Evolutionary conservation across 2,329 filamentous ascomycete species (phyloP).

Genomic region (Shiraia bambusicola): DNA sequence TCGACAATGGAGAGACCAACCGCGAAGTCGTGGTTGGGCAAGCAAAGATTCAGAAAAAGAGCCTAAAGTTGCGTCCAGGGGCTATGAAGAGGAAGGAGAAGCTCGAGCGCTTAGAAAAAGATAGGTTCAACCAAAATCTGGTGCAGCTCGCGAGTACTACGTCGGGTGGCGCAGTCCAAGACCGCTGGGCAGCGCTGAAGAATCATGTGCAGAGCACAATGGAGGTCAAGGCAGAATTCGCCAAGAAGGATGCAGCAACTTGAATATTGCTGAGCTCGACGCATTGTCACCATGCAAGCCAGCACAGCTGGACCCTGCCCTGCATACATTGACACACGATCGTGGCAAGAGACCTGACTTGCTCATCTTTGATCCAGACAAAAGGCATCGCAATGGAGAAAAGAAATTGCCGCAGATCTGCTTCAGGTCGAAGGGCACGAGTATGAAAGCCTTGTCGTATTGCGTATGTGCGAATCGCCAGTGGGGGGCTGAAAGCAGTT

Average conservation of each 20-base stretch:
- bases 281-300: too few relatives aligned
- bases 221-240: slow-evolving; percentile 82
- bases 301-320: too few relatives aligned
- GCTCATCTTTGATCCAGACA: too few relatives aligned
- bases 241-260: slow-evolving; percentile 12
- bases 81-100: slow-evolving; percentile 81
- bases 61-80: slow-evolving; percentile 65
- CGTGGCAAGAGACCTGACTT: too few relatives aligned
- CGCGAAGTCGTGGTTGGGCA: slow-evolving; percentile 45
- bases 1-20: slow-evolving; percentile 43
- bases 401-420: too few relatives aligned
- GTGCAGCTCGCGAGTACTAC: slow-evolving; percentile 63
- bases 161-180: slow-evolving; percentile 24
- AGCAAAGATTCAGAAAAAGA: slow-evolving; percentile 71
- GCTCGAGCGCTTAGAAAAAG: slow-evolving; percentile 76
- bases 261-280: not conserved
- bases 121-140: slow-evolving; percentile 81
- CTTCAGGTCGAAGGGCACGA: too few relatives aligned
- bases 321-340: too few relatives aligned
- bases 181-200: slow-evolving; percentile 76
- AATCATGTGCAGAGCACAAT: slow-evolving; percentile 83
- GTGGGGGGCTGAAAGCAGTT: too few relatives aligned
- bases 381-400: too few relatives aligned
- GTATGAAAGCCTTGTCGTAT: too few relatives aligned
- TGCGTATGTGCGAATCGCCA: too few relatives aligned